Percentiles rank a stretch among this genome's conserved stretches.
phyloP scores from a whole-genome alignment of 73 alveolate genomes.

The Paramecium octaurelia region DNA sequence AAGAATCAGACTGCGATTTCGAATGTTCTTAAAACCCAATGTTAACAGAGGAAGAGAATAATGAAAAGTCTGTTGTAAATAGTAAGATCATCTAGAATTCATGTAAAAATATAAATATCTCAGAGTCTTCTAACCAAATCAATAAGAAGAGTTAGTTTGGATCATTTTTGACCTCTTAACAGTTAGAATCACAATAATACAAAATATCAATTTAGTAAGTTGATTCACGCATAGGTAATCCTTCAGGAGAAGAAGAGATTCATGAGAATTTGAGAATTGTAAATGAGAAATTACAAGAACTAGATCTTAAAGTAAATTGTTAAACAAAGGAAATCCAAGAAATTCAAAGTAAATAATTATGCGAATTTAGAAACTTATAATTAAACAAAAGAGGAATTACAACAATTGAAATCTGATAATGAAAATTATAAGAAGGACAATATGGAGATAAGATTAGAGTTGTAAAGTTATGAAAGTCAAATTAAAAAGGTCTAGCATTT shows the following conservation, averaged over 20 bases:
- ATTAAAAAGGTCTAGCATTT: neutral
- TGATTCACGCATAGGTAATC: neutral
- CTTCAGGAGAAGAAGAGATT: neutral
- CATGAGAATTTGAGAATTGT: neutral
- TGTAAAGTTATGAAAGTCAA: neutral
- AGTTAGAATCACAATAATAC: neutral
- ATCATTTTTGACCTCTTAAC: neutral
- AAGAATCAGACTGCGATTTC: neutral
- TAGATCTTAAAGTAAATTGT: neutral
- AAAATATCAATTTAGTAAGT: neutral
- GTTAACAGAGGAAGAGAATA: neutral
- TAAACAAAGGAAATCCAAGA: neutral
- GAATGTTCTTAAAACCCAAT: conserved; percentile 12
- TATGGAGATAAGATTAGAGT: neutral
- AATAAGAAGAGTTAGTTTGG: neutral
- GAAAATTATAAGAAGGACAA: neutral
- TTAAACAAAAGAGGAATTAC: neutral
- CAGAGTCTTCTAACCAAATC: neutral
- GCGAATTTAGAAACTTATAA: neutral
- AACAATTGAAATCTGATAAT: neutral
- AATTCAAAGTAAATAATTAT: neutral
- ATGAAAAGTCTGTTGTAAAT: neutral
- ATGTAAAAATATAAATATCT: neutral
- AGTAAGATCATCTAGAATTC: neutral
- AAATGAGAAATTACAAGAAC: neutral